phyloP scores from a whole-genome alignment of 495 filamentous ascomycete species.

The Neurospora cerealis region DNA sequence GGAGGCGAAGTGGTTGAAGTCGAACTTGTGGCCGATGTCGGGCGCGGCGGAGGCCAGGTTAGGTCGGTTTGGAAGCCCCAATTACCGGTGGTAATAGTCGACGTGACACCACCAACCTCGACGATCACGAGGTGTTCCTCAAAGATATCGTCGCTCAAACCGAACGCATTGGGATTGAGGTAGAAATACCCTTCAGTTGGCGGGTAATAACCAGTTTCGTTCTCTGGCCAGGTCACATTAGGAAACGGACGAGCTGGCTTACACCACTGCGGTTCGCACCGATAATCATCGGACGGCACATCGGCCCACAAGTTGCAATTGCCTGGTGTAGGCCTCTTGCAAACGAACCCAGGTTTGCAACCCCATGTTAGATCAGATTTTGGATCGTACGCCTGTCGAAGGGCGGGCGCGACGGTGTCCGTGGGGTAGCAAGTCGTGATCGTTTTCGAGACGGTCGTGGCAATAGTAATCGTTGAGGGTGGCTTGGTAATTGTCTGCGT shows the following conservation, averaged over 20 bases:
- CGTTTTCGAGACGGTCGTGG: slow-evolving; percentile 15
- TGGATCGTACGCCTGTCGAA: neutral
- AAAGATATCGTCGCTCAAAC: slow-evolving; percentile 54
- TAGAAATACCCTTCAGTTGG: slow-evolving; percentile 51
- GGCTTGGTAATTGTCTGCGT: slow-evolving; percentile 14
- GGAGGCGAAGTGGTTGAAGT: neutral
- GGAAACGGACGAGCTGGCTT: slow-evolving; percentile 31
- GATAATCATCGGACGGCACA: slow-evolving; percentile 40
- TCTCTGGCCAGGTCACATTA: slow-evolving; percentile 30
- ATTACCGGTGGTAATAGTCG: slow-evolving; percentile 33
- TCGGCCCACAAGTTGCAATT: slow-evolving; percentile 46
- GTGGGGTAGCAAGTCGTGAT: slow-evolving; percentile 24
- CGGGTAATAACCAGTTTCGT: slow-evolving; percentile 40
- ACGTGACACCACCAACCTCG: slow-evolving; percentile 13
- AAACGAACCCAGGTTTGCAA: slow-evolving; percentile 54
- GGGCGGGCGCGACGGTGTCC: slow-evolving; percentile 5
- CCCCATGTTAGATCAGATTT: slow-evolving; percentile 42
- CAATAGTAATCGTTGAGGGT: slow-evolving; percentile 8
- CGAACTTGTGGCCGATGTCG: slow-evolving; percentile 4
- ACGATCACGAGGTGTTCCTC: slow-evolving; percentile 16
- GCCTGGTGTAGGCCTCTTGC: slow-evolving; percentile 35
- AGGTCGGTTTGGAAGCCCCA: slow-evolving; percentile 35
- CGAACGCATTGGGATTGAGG: slow-evolving; percentile 52
- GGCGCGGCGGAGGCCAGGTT: slow-evolving; percentile 23
- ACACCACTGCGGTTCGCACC: slow-evolving; percentile 48